Percentiles rank a stretch among this genome's conserved stretches.
Conservation (phyloP, 257 asterid genomes). For the Gentiana macrophylla region DNA sequence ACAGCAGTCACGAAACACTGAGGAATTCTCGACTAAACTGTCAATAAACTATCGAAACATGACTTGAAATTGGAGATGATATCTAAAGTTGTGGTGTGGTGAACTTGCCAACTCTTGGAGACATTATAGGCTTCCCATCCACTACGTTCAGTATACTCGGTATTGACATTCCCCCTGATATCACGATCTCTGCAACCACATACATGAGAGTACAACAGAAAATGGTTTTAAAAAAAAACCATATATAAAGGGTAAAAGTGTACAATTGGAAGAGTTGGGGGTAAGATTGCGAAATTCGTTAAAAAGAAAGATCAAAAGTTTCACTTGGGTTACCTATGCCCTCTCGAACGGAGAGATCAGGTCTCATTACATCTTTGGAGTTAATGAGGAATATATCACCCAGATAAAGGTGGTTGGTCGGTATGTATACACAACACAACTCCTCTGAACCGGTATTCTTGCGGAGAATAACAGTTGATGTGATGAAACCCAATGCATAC, state of each 20-base stretch:
- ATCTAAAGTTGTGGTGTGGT: conserved; percentile 39
- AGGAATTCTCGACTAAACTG: too few relatives aligned
- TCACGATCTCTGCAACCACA: conserved; percentile 52
- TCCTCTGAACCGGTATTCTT: conserved; percentile 62
- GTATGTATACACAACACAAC: conserved; percentile 70
- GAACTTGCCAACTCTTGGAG: conserved; percentile 56
- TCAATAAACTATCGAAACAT: background rate
- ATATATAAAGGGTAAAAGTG: too few relatives aligned
- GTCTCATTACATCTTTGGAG: conserved; percentile 67
- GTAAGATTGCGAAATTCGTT: too few relatives aligned
- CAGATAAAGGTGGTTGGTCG: conserved; percentile 84
- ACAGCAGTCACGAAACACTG: too few relatives aligned
- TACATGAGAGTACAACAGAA: too few relatives aligned
- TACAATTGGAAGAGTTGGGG: too few relatives aligned
- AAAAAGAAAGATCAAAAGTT: too few relatives aligned
- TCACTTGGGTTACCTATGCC: conserved; percentile 48
- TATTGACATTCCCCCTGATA: conserved; percentile 72
- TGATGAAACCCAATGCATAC: conserved; percentile 68
- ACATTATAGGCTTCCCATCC: conserved; percentile 35
- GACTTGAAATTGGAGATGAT: background rate
- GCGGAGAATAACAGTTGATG: conserved; percentile 55
- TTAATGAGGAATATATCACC: conserved; percentile 72
- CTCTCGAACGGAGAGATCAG: conserved; percentile 68
- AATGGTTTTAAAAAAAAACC: too few relatives aligned
- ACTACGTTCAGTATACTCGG: conserved; percentile 49